These are phyloP conservation scores for Russula foetens DNA, from an alignment of 768 basidiomycete species.

Conservation along the genomic window DNA sequence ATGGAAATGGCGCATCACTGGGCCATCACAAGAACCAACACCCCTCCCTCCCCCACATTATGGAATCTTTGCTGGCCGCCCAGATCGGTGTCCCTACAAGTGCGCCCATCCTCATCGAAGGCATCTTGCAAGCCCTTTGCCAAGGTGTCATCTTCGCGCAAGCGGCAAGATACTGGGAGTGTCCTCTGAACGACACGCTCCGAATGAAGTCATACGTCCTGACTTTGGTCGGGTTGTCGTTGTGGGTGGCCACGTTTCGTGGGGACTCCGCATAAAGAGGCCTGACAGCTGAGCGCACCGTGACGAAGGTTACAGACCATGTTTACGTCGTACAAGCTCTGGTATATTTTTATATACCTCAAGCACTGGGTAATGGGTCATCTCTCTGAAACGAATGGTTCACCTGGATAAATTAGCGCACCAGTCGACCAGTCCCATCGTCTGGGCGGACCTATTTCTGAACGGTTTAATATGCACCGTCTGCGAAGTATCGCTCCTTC, in stretches of 20 bases:
- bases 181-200: constrained; percentile 38
- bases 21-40: neutral
- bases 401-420: neutral
- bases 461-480: constrained; percentile 40
- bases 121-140: constrained; percentile 40
- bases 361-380: constrained; percentile 21
- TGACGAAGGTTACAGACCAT: constrained; percentile 24
- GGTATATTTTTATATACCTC: constrained; percentile 22
- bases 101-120: constrained; percentile 38
- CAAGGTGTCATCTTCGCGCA: constrained; percentile 29
- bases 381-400: neutral
- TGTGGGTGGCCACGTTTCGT: constrained; percentile 32
- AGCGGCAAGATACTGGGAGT: constrained; percentile 29
- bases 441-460: constrained; percentile 40
- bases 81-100: constrained; percentile 15
- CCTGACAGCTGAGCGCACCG: neutral
- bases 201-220: constrained; percentile 36
- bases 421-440: constrained; percentile 31
- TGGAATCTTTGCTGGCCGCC: neutral
- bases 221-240: constrained; percentile 32
- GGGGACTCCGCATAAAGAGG: neutral
- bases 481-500: constrained; percentile 43
- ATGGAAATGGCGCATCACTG: neutral
- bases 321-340: constrained; percentile 24
- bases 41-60: neutral